Conservation (phyloP, 257 asterid genomes). For the Anisodus acutangulus region DNA sequence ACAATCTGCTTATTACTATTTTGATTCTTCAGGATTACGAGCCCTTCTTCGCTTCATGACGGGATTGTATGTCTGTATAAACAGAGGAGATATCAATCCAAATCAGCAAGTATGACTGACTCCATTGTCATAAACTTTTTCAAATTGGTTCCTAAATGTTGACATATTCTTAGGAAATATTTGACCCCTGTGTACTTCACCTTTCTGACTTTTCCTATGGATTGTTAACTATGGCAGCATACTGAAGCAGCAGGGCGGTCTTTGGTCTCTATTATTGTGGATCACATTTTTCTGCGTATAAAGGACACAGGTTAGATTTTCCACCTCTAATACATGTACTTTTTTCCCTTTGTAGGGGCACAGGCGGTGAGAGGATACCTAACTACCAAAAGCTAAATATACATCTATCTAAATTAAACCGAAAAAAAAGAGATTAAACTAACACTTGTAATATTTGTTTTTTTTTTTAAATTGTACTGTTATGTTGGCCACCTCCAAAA, state of each 20-base stretch:
- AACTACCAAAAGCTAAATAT: background rate
- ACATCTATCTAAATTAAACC: slow-evolving; percentile 8
- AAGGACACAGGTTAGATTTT: slow-evolving; percentile 85
- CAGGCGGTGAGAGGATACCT: background rate
- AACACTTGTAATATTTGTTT: background rate
- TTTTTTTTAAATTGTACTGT: background rate
- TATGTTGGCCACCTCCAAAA: too few species aligned
- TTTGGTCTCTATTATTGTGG: slow-evolving; percentile 80
- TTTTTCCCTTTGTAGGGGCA: background rate
- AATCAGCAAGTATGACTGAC: slow-evolving; percentile 60
- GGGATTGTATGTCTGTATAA: slow-evolving; percentile 85
- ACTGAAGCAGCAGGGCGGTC: slow-evolving; percentile 97
- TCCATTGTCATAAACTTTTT: slow-evolving; percentile 27
- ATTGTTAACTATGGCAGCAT: slow-evolving; percentile 51
- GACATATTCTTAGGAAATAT: background rate
- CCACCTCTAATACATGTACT: slow-evolving; percentile 31
- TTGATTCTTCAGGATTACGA: slow-evolving; percentile 67
- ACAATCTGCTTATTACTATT: slow-evolving; percentile 29
- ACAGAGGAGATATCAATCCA: slow-evolving; percentile 94
- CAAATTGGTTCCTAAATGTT: slow-evolving; percentile 18
- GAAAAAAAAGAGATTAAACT: background rate
- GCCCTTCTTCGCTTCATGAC: slow-evolving; percentile 99
- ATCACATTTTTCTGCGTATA: slow-evolving; percentile 92
- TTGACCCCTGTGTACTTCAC: background rate
- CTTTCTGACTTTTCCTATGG: slow-evolving; percentile 10